Evolutionary conservation across 164 flowering plant species (phyloP).

Genomic region (Piper betle): DNA sequence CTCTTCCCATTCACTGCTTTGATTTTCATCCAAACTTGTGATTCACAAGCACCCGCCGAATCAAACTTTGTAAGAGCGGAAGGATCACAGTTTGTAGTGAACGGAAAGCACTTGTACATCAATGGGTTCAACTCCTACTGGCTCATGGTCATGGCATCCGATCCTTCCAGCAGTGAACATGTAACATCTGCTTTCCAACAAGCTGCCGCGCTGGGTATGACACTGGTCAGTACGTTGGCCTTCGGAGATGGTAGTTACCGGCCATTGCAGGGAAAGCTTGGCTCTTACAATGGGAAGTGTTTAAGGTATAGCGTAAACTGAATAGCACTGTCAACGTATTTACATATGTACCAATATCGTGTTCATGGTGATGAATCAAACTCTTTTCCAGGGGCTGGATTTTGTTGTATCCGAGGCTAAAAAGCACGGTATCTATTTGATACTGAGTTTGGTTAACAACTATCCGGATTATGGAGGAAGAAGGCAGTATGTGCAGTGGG

Average conservation of each 20-base stretch:
- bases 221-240: slow-evolving; percentile 11
- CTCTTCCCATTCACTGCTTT: neutral
- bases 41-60: neutral
- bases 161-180: slow-evolving; percentile 21
- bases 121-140: slow-evolving; percentile 7
- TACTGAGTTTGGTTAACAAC: slow-evolving; percentile 44
- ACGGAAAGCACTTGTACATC: neutral
- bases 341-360: neutral
- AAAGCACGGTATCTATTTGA: slow-evolving; percentile 27
- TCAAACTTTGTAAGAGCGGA: neutral
- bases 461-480: slow-evolving; percentile 42
- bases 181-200: slow-evolving; percentile 26
- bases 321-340: neutral
- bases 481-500: slow-evolving; percentile 46
- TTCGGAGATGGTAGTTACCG: slow-evolving; percentile 41
- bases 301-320: neutral
- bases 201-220: slow-evolving; percentile 20
- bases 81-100: neutral
- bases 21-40: neutral
- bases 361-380: neutral
- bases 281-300: slow-evolving; percentile 35
- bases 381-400: slow-evolving; percentile 34
- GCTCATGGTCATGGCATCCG: slow-evolving; percentile 41
- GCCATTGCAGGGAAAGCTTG: slow-evolving; percentile 38
- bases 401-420: slow-evolving; percentile 47